Evolutionary conservation across 2,329 filamentous ascomycete species (phyloP).

Genomic region (Cladosporium sp.): DNA sequence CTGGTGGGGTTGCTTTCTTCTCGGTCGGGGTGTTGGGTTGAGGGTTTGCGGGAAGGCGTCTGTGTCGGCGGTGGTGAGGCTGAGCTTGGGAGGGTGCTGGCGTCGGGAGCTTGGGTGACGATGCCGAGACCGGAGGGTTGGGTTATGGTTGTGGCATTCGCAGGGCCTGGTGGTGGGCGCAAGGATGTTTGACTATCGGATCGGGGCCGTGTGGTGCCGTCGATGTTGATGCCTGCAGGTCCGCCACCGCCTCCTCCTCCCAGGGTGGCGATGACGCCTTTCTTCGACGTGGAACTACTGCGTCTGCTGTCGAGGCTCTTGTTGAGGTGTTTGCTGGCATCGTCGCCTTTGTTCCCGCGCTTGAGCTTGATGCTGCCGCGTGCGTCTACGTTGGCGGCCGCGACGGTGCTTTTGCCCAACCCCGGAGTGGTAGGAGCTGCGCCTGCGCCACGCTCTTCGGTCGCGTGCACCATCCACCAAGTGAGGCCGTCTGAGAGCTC

Average conservation of each 20-base stretch:
- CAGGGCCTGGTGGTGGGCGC: slow-evolving; percentile 12
- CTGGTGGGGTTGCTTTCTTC: too few species aligned
- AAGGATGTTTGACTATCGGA: slow-evolving; percentile 22
- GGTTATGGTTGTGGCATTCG: too few species aligned
- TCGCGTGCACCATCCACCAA: slow-evolving; percentile 93
- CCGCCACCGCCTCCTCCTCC: slow-evolving; percentile 3
- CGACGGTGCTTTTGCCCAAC: slow-evolving; percentile 85
- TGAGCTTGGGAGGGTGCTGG: background rate
- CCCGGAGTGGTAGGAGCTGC: slow-evolving; percentile 84
- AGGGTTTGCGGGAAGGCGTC: background rate
- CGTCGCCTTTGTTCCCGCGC: slow-evolving; percentile 38
- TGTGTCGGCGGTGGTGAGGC: background rate
- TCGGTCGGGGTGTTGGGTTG: background rate
- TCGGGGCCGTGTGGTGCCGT: slow-evolving; percentile 16
- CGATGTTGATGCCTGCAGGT: slow-evolving; percentile 1
- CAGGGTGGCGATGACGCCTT: slow-evolving; percentile 50
- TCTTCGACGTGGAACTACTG: slow-evolving; percentile 81
- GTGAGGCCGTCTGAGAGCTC: slow-evolving; percentile 90
- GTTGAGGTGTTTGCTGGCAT: slow-evolving; percentile 54
- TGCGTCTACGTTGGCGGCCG: slow-evolving; percentile 80
- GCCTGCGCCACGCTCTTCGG: slow-evolving; percentile 73
- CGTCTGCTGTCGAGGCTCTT: slow-evolving; percentile 89
- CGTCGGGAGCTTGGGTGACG: background rate
- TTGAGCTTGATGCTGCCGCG: slow-evolving; percentile 59
- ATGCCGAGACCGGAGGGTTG: slow-evolving; percentile 9